Evolutionary conservation across 2,329 filamentous ascomycete species (phyloP).

Genomic region (Aspergillus unguis): DNA sequence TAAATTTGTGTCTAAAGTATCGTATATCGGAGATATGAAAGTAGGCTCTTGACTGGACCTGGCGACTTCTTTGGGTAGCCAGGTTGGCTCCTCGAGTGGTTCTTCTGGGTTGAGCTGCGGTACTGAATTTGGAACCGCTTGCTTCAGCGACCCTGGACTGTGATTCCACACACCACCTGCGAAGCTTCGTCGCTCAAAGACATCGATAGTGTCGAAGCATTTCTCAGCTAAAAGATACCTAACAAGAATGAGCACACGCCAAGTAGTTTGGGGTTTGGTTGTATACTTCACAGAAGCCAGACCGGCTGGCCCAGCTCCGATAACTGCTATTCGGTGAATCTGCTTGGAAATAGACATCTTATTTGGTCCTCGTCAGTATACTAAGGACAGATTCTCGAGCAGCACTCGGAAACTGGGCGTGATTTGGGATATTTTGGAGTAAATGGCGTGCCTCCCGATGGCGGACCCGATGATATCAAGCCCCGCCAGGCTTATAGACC

Average conservation of each 20-base stretch:
- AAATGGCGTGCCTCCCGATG: conserved; percentile 4
- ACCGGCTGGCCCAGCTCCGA: conserved; percentile 80
- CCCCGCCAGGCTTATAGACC: background rate
- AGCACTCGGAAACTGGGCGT: too few species aligned
- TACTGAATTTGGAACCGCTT: conserved; percentile 46
- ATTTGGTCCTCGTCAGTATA: background rate
- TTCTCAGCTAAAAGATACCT: conserved; percentile 71
- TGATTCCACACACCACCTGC: conserved; percentile 89
- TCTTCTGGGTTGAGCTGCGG: conserved; percentile 66
- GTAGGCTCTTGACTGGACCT: conserved; percentile 44
- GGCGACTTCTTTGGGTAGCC: conserved; percentile 32
- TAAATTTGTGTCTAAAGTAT: conserved; percentile 81
- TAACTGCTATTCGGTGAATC: conserved; percentile 60
- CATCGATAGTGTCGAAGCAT: conserved; percentile 64
- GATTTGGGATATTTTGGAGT: background rate
- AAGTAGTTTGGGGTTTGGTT: background rate
- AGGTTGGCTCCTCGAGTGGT: conserved; percentile 62
- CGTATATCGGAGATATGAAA: conserved; percentile 83
- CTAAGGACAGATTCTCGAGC: too few species aligned
- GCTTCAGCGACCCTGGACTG: conserved; percentile 49
- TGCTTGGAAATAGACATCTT: conserved; percentile 23
- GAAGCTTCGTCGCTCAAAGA: conserved; percentile 77
- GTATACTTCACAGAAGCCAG: conserved; percentile 68
- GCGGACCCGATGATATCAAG: background rate
- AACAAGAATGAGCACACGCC: conserved; percentile 17